Base-by-base conservation (phyloP, 2,329 filamentous ascomycete genomes). In the Lojkania enalia region DNA sequence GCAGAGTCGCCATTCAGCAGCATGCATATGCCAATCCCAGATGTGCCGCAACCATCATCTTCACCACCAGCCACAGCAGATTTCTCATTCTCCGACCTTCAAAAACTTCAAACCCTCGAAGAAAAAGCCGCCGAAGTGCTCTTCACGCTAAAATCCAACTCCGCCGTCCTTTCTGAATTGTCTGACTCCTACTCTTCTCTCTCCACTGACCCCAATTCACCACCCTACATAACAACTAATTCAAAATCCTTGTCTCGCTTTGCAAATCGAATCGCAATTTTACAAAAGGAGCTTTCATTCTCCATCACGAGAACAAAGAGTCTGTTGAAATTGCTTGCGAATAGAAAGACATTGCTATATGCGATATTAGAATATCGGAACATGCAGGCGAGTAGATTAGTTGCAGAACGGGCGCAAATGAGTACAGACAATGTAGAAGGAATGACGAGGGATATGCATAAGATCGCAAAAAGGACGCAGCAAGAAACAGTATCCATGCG, bases 401-500 rank as follows among this genome's bases (percentile, higher is more conserved):
- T 38, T 6, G 38, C 31, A 15, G 23, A 30, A 19, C 23, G 41
- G 23, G 31, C 51, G 4, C 49, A 53, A n/a, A 18, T 19, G 3
- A 49, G 51, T 11, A 36, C 59, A 2, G 21, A 44, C 11, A 55
- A 54, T 3, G 64, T 66, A 62, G 55, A 64, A 44, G 14, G 15
- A 1, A 57, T 63, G 45, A 66, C 56, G 2, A 6, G 35, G 7
- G 39, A 53, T 3, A 61, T 58, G 56, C 51, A 66, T 31, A 36
- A 48, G 1, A 55, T 71, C 37, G 65, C 69, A 1, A 27, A 49
- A n/a, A 62, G 66, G 40, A 62, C 68, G 0, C 59, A 66, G 41
- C 46, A 63, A 29, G 70, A 73, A 51, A 70, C 70, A 0, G 63
- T 71, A 0, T 67, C 66, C 0, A 73, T 73, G 70, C 55, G 60